Conservation (phyloP, 1,284 basidiomycete species). For the Athelia sp. region DNA sequence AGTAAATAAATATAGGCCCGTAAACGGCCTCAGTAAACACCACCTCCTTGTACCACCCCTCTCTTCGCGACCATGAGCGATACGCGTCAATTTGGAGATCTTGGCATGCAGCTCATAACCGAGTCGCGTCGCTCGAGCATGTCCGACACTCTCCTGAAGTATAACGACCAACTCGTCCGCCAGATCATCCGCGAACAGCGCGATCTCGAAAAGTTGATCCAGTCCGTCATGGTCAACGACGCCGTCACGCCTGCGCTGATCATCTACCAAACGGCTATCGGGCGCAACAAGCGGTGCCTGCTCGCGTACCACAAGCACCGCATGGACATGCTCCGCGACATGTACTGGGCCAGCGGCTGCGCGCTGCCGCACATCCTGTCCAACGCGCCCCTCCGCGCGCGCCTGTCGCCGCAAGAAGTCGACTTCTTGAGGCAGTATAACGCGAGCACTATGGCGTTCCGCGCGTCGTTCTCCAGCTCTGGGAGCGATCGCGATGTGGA, state of each 20-base stretch:
- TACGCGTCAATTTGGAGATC: constrained; percentile 70
- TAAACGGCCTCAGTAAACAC: too few relatives aligned
- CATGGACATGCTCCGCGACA: constrained; percentile 74
- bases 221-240: constrained; percentile 32
- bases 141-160: constrained; percentile 83
- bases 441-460: constrained; percentile 76
- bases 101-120: constrained; percentile 81
- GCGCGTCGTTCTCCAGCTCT: constrained; percentile 75
- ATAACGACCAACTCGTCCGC: constrained; percentile 87
- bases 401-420: constrained; percentile 85
- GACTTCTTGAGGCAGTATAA: constrained; percentile 87
- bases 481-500: constrained; percentile 32
- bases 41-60: too few relatives aligned
- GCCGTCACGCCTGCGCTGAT: constrained; percentile 67
- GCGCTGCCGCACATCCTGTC: constrained; percentile 82
- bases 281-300: constrained; percentile 90
- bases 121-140: constrained; percentile 83
- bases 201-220: constrained; percentile 69
- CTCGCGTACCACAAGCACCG: constrained; percentile 89
- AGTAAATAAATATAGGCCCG: too few relatives aligned
- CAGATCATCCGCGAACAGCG: constrained; percentile 88
- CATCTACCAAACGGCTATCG: constrained; percentile 83
- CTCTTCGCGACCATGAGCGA: neutral
- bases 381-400: constrained; percentile 68
- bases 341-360: constrained; percentile 95